A percentile compares a stretch with the other conserved stretches of the same genome.
Conservation (phyloP, 2,329 filamentous ascomycete species). For the Exophiala spinifera region DNA sequence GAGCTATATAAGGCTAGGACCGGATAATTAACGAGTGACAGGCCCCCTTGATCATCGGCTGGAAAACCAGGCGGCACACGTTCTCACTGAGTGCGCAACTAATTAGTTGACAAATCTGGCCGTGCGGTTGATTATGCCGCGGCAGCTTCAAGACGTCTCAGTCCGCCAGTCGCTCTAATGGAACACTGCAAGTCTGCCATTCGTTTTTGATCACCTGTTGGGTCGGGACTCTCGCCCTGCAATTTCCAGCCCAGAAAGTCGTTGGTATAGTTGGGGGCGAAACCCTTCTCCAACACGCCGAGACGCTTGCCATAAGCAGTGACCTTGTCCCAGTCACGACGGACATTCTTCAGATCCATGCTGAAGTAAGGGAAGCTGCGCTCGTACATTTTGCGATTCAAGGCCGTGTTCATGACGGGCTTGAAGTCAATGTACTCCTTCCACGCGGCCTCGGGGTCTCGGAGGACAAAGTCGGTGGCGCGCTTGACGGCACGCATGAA, state of each 20-base stretch:
- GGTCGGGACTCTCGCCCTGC: conserved; percentile 63
- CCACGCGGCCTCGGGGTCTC: conserved; percentile 61
- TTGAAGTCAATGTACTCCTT: conserved; percentile 69
- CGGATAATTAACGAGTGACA: no score
- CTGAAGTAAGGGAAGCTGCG: conserved; percentile 75
- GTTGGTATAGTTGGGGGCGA: conserved; percentile 73
- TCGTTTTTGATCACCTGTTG: conserved; percentile 69
- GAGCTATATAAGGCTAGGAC: no score
- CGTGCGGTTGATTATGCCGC: background rate
- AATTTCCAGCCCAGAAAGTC: conserved; percentile 65
- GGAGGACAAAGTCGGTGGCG: conserved; percentile 69
- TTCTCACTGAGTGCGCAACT: no score
- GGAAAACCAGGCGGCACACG: no score
- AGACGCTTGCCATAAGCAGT: conserved; percentile 73
- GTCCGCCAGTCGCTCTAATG: conserved; percentile 64
- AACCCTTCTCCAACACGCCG: conserved; percentile 61
- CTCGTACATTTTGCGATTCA: conserved; percentile 78
- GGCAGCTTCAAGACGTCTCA: conserved; percentile 13
- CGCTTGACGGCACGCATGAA: conserved; percentile 73
- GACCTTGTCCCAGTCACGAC: conserved; percentile 73
- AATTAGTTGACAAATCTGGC: no score
- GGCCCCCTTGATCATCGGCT: no score
- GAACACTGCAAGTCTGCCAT: conserved; percentile 68
- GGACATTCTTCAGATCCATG: conserved; percentile 69
- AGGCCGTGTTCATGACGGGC: conserved; percentile 62